Base-by-base conservation (phyloP, 768 basidiomycete genomes). In the Xanthoconium purpureum region DNA sequence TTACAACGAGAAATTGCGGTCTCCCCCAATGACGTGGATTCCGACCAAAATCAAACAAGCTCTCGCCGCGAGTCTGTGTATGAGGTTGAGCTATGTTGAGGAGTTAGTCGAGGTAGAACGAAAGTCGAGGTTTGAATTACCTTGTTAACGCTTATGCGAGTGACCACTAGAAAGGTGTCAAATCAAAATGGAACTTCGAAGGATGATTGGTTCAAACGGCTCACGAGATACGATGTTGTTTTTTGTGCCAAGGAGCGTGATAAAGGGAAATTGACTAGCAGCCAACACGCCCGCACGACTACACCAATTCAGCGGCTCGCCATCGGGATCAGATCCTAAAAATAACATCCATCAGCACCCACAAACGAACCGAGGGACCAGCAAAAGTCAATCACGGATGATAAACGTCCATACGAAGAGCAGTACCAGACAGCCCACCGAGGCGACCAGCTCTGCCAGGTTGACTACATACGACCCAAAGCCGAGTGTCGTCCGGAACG, bases 21-120 rank as follows among this genome's bases (percentile, higher is more conserved):
- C n/a, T 53, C 63, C 65, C 12, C 65, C 57, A 38, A 73, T 69
- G 2, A 65, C 76, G 59, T 84, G 83, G 13, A 82, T 68, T 77
- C 79, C 82, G 7, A 77, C 62, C 8, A 83, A 55, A 37, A 83
- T 65, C 24, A 77, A 74, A 20, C 79, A 63, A 8, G 74, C 71
- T 15, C 83, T 75, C 3, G 80, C 77, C 3, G 69, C 64, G 56
- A 79, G 73, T 9, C 82, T 75, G 62, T 84, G 83, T 3, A 74
- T 28, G 36, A 71, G 66, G 52, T 75, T 74, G 20, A 75, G 59
- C 74, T 75, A 13, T 33, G 13, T 13, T 8, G 14, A 14, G 5
- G 13, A 54, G 32, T 56, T 10, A 54, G 43, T 28, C 28, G 10
- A 3, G 35, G 35, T 17, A 2, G 2, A 33, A 52, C 11, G 11